Evolutionary conservation across 768 basidiomycete species (phyloP).

Genomic region (Boletus rubropictus): DNA sequence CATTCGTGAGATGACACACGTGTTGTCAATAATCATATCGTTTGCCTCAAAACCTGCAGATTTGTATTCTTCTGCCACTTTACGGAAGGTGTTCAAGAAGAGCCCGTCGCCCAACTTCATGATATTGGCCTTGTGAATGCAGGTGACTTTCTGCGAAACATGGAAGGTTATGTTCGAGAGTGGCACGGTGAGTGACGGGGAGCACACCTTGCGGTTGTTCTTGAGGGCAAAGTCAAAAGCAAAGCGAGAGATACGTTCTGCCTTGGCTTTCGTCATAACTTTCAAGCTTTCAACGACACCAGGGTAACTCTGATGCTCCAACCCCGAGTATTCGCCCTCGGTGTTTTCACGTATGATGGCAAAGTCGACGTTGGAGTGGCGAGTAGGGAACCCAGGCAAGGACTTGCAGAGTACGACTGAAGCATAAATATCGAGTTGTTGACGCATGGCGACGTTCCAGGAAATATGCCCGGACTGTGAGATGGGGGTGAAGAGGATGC

Average conservation of each 20-base stretch:
- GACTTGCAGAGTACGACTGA: constrained; percentile 98
- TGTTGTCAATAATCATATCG: constrained; percentile 99
- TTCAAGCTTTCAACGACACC: constrained; percentile 98
- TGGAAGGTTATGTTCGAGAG: not conserved
- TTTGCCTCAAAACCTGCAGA: constrained; percentile 86
- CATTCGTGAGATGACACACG: constrained; percentile 42
- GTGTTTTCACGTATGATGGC: constrained; percentile 99
- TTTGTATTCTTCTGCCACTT: constrained; percentile 94
- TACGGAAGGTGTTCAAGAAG: constrained; percentile 97
- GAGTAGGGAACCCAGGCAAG: constrained; percentile 90
- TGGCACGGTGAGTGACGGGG: not conserved
- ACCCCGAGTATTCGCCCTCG: constrained; percentile 98
- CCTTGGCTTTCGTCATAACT: constrained; percentile 91
- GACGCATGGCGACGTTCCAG: constrained; percentile 99
- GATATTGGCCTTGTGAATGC: constrained; percentile 99
- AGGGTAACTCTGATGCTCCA: constrained; percentile 97
- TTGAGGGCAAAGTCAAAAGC: constrained; percentile 99
- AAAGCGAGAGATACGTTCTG: constrained; percentile 93
- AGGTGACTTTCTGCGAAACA: constrained; percentile 84
- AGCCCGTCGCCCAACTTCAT: constrained; percentile 99
- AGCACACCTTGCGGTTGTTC: constrained; percentile 88
- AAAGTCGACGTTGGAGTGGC: constrained; percentile 95
- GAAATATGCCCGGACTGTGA: constrained; percentile 96
- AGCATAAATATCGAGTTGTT: constrained; percentile 98
- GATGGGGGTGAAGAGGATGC: constrained; percentile 97